Conservation (phyloP, 495 filamentous ascomycete genomes). For the Talaromyces ruber region DNA sequence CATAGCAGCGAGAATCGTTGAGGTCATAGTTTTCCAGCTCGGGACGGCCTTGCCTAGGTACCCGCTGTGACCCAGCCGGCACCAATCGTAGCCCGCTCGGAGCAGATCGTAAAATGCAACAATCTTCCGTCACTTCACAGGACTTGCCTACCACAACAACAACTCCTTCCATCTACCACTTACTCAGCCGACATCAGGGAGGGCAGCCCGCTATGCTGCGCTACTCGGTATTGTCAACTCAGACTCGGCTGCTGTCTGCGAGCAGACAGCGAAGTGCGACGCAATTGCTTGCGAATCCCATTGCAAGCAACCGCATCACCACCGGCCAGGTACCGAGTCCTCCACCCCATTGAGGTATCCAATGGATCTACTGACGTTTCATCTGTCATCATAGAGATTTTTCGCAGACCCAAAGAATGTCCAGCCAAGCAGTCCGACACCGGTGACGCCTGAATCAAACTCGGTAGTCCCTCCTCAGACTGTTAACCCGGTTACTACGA, state of each 20-base stretch:
- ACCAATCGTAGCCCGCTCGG: slow-evolving; percentile 20
- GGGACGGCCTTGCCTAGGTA: neutral
- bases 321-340: slow-evolving; percentile 28
- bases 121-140: slow-evolving; percentile 1
- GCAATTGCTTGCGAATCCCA: slow-evolving; percentile 38
- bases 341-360: slow-evolving; percentile 6
- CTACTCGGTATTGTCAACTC: slow-evolving; percentile 36
- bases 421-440: slow-evolving; percentile 24
- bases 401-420: slow-evolving; percentile 35
- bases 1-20: too few species aligned
- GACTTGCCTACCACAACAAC: slow-evolving; percentile 22
- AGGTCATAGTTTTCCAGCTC: neutral
- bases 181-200: slow-evolving; percentile 22
- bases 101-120: slow-evolving; percentile 33
- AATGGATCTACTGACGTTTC: slow-evolving; percentile 5
- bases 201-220: slow-evolving; percentile 44
- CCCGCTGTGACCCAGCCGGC: neutral
- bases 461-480: slow-evolving; percentile 53
- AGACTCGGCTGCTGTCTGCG: slow-evolving; percentile 34
- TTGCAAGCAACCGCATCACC: slow-evolving; percentile 33
- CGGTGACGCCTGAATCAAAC: slow-evolving; percentile 36
- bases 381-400: slow-evolving; percentile 26
- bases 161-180: slow-evolving; percentile 17
- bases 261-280: slow-evolving; percentile 34
- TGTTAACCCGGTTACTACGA: slow-evolving; percentile 50